Base-by-base conservation (phyloP, 2,329 filamentous ascomycete genomes). In the Diaporthe helianthi region DNA sequence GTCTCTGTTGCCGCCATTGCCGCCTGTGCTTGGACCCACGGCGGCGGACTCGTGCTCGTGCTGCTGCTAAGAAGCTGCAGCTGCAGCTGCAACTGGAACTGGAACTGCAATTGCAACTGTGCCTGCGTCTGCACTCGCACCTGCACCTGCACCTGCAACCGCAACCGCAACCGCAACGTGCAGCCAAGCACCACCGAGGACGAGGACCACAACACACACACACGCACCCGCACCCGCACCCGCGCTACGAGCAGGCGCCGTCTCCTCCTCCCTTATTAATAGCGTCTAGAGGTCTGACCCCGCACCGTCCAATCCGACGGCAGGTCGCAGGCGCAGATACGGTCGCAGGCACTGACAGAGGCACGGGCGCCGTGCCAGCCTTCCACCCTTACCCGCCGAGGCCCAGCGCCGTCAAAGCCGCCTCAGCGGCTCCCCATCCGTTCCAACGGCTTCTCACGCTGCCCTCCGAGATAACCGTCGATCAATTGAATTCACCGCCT, bases 361-460 rank as follows among this genome's bases (percentile, higher is more conserved):
- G 38, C 51, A 33, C 64, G 19, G 15, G 38, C 54, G 13, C 65
- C 58, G 44, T 49, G 19, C 65, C 49, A 67, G 29, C 49, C 66
- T 29, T 26, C 36, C 38, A 29, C 13, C 41, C 33, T 44, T 26
- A 53, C 67, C 41, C 46, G 67, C 69, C 69, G 67, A 66, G 54
- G 67, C 69, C 46, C 49, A 67, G 52, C 31, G 69, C 70, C 71
- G 72, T 74, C 80, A 82, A 81, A 79, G 82, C 83, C 82, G 80
- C 83, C 75, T 75, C 78, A 77, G 78, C 83, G 81, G 82, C 79
- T 73, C 72, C 74, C 66, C 60, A 68, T 73, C 79, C 76, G 76
- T 79, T 79, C 81, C 82, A 79, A 85, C 83, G 84, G 83, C 83
- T 84, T 80, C 84, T 73, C 78, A 81, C 80, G 77, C 80, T 74